phyloP scores from a whole-genome alignment of 2,329 filamentous ascomycete genomes.

The Trichoderma afroharzianum region DNA sequence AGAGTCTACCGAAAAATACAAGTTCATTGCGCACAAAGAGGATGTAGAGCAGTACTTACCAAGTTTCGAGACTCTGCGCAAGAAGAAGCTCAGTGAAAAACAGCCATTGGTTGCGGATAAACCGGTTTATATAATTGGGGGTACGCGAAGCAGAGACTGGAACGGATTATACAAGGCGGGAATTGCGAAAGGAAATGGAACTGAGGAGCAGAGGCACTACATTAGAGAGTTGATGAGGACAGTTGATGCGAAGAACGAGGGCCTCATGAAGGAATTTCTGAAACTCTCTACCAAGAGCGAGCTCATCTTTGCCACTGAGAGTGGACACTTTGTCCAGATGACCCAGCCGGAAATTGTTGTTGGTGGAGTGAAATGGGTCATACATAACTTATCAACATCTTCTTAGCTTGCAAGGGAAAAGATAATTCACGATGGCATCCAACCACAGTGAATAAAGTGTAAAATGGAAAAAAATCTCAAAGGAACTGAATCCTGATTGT shows the following conservation, averaged over 20 bases:
- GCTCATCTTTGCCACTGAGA: not conserved
- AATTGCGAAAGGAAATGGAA: not conserved
- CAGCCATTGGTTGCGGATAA: not conserved
- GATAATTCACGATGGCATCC: rapidly evolving
- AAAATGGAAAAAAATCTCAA: not conserved
- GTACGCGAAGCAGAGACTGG: not conserved
- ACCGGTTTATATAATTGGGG: not conserved
- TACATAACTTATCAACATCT: not conserved
- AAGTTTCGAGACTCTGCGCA: not conserved
- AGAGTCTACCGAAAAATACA: not conserved
- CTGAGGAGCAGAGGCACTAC: not conserved
- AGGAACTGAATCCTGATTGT: not conserved
- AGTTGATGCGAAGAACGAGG: not conserved
- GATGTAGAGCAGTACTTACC: not conserved
- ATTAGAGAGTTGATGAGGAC: not conserved
- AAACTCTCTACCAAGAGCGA: not conserved
- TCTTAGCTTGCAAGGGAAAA: not conserved
- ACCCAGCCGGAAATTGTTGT: not conserved
- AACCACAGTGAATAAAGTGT: not conserved
- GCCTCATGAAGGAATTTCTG: not conserved
- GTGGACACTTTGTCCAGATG: conserved; percentile 7
- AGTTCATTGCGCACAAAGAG: not conserved
- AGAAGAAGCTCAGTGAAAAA: not conserved
- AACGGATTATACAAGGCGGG: not conserved
- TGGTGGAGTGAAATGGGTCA: not conserved